These are phyloP conservation scores for Backusella luteola DNA, from an alignment of 192 early-diverging fungal species.

Conservation along the genomic window DNA sequence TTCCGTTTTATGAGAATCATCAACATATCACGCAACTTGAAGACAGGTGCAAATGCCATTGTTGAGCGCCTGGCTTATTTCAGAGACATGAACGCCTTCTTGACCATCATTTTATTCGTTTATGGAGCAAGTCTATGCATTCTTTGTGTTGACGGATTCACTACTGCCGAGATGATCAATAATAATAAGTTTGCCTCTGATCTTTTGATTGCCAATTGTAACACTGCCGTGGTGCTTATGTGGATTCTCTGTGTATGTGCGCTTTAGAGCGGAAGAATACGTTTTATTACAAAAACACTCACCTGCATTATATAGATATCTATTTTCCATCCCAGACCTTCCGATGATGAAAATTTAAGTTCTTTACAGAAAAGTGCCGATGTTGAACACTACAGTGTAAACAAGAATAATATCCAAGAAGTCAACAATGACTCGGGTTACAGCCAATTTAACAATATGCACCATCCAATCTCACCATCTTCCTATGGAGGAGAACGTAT, in stretches of 20 bases:
- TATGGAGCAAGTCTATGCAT: constrained; percentile 28
- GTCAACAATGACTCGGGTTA: background rate
- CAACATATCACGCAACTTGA: background rate
- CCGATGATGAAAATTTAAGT: background rate
- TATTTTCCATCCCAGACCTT: constrained; percentile 23
- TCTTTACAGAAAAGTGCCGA: background rate
- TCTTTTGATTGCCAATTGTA: constrained; percentile 28
- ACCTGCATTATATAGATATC: background rate
- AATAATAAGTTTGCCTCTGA: constrained; percentile 27
- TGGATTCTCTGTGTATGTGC: constrained; percentile 33
- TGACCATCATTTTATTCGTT: constrained; percentile 19
- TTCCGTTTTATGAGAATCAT: constrained; percentile 20
- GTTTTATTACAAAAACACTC: too few relatives aligned
- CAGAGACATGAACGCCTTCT: constrained; percentile 31
- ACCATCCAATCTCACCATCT: constrained; percentile 12
- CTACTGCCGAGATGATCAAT: constrained; percentile 5
- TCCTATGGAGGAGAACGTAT: background rate
- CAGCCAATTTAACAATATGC: background rate
- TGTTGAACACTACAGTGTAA: background rate
- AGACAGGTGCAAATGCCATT: background rate
- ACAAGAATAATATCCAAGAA: background rate
- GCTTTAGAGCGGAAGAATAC: too few relatives aligned
- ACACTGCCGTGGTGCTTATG: constrained; percentile 17
- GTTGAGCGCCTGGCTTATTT: constrained; percentile 30
- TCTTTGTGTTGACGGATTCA: constrained; percentile 34